Percentiles rank a stretch among this genome's conserved stretches.
These are phyloP conservation scores for Oldenlandia corymbosa DNA, from an alignment of 257 asterid genomes.

Conservation along the genomic window DNA sequence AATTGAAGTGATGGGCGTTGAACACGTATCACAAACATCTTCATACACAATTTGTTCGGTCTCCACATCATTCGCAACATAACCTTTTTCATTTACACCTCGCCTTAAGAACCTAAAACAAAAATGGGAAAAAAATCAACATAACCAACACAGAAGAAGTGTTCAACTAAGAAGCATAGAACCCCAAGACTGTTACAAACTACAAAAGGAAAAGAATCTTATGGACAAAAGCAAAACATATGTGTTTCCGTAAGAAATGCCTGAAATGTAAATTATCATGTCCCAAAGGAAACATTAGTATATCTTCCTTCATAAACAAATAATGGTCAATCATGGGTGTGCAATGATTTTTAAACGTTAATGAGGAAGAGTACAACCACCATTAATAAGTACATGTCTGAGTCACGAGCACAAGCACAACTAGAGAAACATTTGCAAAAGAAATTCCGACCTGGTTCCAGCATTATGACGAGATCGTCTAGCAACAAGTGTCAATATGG, in stretches of 20 bases:
- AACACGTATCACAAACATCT: constrained; percentile 48
- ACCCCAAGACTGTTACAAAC: neutral
- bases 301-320: neutral
- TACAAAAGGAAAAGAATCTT: too few relatives aligned
- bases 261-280: too few relatives aligned
- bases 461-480: constrained; percentile 97
- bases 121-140: constrained; percentile 13
- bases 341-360: too few relatives aligned
- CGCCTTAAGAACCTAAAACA: constrained; percentile 66
- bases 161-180: neutral
- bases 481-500: constrained; percentile 68
- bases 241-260: too few relatives aligned
- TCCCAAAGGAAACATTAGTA: neutral
- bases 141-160: neutral
- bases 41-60: constrained; percentile 90
- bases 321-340: too few relatives aligned
- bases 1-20: constrained; percentile 62
- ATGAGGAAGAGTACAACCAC: too few relatives aligned
- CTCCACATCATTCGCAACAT: constrained; percentile 97
- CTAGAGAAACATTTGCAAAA: neutral
- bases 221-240: too few relatives aligned
- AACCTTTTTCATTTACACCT: constrained; percentile 92
- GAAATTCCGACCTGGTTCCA: constrained; percentile 71
- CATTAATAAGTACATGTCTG: too few relatives aligned
- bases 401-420: too few relatives aligned